Evolutionary conservation across 441 rosid species (phyloP), one percentile per base, ranked within the genome.

Genomic region (Dalechampia spathulata): DNA sequence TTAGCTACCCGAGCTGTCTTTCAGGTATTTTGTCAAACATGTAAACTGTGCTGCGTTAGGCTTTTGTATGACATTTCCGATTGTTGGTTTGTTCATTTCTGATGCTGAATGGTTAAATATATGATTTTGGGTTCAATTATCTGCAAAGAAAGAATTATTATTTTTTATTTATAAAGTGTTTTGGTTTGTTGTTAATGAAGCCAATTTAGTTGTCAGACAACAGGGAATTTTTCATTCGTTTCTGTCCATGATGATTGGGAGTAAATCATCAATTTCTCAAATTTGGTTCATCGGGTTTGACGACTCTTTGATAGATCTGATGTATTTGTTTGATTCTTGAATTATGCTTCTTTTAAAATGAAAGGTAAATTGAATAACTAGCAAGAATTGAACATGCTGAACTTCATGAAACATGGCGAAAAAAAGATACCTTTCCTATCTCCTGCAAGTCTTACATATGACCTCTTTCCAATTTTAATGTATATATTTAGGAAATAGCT

Each of bases 1-100:
- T 45, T 26, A 10, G 48, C 61, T 13, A n/a, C 38, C 26, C 48
- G 16, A 66, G 50, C 17, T 60, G 57, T 67, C 74, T 67, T 44
- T 65, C 78, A 75, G 79, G 75, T 72, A 78, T 62, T 43, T 56
- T 58, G 46, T 62, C 73, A 38, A 74, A 64, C 73, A 56, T 26
- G 23, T 52, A 6, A 7, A 7, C 13, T 53, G 59, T 14, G 21
- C 13, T 25, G 2, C 23, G 13, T 14, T 22, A 16, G 23, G 49
- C 49, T 16, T 50, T 16, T 55, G n/a, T n/a, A n/a, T n/a, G n/a
- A n/a, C n/a, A n/a, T n/a, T n/a, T n/a, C n/a, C n/a, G n/a, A n/a
- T n/a, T n/a, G n/a, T n/a, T n/a, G n/a, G n/a, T n/a, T n/a, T n/a
- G n/a, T n/a, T n/a, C n/a, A n/a, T n/a, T n/a, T n/a, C n/a, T n/a